A percentile compares a stretch with the other conserved stretches of the same genome.
These are phyloP conservation scores for Celoporthe dispersa DNA, from an alignment of 2,329 filamentous ascomycete genomes.

Conservation along the genomic window DNA sequence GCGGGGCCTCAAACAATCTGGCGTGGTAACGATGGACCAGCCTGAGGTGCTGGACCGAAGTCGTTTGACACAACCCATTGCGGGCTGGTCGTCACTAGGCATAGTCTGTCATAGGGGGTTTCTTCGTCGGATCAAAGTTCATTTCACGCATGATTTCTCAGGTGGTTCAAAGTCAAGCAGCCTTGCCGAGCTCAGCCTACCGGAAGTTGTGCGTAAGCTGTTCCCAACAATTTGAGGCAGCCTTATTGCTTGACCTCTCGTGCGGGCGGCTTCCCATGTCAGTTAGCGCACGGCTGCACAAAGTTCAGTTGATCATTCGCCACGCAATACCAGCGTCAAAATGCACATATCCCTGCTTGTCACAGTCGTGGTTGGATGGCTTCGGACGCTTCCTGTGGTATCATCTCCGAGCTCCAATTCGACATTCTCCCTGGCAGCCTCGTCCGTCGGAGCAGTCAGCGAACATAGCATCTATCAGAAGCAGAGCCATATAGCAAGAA, in stretches of 20 bases:
- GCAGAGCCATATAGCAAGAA: neutral
- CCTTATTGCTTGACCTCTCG: constrained; percentile 39
- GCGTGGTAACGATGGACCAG: constrained; percentile 55
- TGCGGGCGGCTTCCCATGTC: constrained; percentile 37
- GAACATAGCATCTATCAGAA: no score
- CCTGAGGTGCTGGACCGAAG: constrained; percentile 62
- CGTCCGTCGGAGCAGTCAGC: neutral
- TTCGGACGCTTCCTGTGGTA: constrained; percentile 46
- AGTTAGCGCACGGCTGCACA: constrained; percentile 54
- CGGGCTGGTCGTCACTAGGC: constrained; percentile 43
- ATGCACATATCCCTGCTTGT: neutral
- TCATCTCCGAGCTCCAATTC: neutral
- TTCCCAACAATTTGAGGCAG: constrained; percentile 42
- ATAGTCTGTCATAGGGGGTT: constrained; percentile 48
- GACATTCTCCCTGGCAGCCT: neutral
- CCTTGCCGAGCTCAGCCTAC: constrained; percentile 46
- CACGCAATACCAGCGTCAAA: constrained; percentile 47
- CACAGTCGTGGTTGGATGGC: constrained; percentile 39
- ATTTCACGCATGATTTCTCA: constrained; percentile 53
- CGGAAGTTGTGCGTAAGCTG: constrained; percentile 46
- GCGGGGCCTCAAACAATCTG: constrained; percentile 55
- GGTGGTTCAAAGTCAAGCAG: constrained; percentile 39
- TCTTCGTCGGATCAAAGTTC: constrained; percentile 61
- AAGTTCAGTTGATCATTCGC: constrained; percentile 48
- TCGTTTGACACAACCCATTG: constrained; percentile 38